Conservation (phyloP, 805 yeast species). For the Myxozyma vanderwaltii region DNA sequence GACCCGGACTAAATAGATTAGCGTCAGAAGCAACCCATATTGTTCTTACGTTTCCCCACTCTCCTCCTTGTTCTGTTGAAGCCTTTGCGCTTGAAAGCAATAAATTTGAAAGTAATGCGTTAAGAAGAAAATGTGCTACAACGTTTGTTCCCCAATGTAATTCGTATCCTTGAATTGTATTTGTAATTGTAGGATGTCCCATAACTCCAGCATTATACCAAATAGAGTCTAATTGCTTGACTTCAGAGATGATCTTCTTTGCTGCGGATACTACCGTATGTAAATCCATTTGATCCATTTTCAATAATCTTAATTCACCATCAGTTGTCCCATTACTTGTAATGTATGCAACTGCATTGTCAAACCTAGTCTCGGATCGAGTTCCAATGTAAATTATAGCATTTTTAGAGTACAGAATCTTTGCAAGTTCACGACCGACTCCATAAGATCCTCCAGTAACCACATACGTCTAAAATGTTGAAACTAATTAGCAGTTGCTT, state of each 20-base stretch:
- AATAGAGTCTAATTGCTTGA: constrained; percentile 43
- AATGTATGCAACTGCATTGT: constrained; percentile 19
- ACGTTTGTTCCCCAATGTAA: constrained; percentile 51
- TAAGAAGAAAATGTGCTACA: constrained; percentile 50
- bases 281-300: constrained; percentile 35
- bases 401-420: constrained; percentile 18
- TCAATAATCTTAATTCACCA: constrained; percentile 20
- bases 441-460: constrained; percentile 29
- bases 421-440: constrained; percentile 27
- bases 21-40: constrained; percentile 52
- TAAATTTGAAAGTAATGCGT: constrained; percentile 46
- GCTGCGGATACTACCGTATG: constrained; percentile 45
- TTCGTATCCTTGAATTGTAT: constrained; percentile 51
- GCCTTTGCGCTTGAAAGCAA: constrained; percentile 43
- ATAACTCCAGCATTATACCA: constrained; percentile 52
- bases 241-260: constrained; percentile 37
- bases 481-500: background rate
- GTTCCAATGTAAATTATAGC: constrained; percentile 31
- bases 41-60: constrained; percentile 44
- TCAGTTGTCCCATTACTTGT: background rate
- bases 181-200: constrained; percentile 36
- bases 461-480: constrained; percentile 12
- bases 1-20: constrained; percentile 40
- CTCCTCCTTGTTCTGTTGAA: background rate
- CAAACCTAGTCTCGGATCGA: constrained; percentile 15